Evolutionary conservation across 768 basidiomycete species (phyloP).

Genomic region (Holtermannia corniformis): DNA sequence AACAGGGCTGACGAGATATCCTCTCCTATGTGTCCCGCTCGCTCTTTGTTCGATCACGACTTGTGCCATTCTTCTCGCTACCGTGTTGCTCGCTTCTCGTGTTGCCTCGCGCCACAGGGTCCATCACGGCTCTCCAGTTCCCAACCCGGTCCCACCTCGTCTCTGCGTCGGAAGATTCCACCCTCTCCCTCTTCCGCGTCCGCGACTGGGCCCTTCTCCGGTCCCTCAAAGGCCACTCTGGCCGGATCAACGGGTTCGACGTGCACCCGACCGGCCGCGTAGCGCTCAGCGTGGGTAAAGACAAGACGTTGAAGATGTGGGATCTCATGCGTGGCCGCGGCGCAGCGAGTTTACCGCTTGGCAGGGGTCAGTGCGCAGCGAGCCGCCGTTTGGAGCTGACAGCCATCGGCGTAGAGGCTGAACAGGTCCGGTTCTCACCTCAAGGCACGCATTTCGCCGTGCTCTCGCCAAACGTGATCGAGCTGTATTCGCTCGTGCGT

Average conservation of each 20-base stretch:
- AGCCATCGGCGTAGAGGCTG: constrained; percentile 56
- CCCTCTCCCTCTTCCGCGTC: constrained; percentile 77
- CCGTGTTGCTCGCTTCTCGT: not conserved
- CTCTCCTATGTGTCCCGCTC: not conserved
- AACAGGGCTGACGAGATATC: not conserved
- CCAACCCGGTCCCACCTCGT: constrained; percentile 81
- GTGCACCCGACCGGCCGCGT: constrained; percentile 90
- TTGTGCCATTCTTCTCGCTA: not conserved
- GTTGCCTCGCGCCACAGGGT: constrained; percentile 53
- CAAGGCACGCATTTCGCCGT: constrained; percentile 71
- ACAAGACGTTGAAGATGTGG: constrained; percentile 90
- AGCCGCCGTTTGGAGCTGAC: not conserved
- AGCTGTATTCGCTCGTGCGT: constrained; percentile 70
- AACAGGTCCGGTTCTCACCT: constrained; percentile 79
- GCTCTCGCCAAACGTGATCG: constrained; percentile 62
- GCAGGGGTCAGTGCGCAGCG: constrained; percentile 55
- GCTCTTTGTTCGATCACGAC: constrained; percentile 7
- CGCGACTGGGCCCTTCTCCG: constrained; percentile 90
- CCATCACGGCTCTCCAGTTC: constrained; percentile 78
- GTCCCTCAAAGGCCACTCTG: constrained; percentile 83
- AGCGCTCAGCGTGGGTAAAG: constrained; percentile 81
- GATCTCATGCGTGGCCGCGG: constrained; percentile 93
- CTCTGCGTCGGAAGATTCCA: constrained; percentile 86
- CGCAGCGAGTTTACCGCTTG: constrained; percentile 76
- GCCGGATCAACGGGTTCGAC: constrained; percentile 76